These are phyloP conservation scores for Scleroderma citrinum DNA, from an alignment of 768 basidiomycete species.

Conservation along the genomic window DNA sequence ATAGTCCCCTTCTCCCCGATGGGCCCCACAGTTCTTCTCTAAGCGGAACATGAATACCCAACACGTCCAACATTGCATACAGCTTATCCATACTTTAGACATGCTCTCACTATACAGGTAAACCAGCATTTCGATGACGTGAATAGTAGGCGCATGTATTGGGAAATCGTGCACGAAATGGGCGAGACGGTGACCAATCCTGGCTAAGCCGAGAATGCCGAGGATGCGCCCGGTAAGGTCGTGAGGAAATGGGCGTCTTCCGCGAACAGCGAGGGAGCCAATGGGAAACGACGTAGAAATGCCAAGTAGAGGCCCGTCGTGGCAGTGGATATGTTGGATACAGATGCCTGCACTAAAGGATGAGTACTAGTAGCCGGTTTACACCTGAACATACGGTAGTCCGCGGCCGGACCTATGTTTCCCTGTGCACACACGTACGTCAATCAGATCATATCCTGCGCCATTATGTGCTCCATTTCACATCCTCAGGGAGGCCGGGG, in stretches of 20 bases:
- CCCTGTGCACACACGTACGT: conserved; percentile 71
- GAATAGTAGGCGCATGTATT: conserved; percentile 82
- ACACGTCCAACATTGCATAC: conserved; percentile 66
- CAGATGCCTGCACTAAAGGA: conserved; percentile 37
- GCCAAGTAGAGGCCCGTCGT: conserved; percentile 82
- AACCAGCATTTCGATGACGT: conserved; percentile 48
- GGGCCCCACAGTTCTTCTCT: conserved; percentile 64
- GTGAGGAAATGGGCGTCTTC: conserved; percentile 50
- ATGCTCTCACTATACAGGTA: conserved; percentile 69
- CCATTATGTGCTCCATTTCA: conserved; percentile 88
- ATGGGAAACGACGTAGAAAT: conserved; percentile 64
- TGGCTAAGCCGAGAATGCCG: conserved; percentile 72
- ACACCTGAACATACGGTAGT: too few relatives aligned
- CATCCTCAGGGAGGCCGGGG: conserved; percentile 35
- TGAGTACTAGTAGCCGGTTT: too few relatives aligned
- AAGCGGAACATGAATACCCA: conserved; percentile 83
- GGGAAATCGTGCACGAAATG: conserved; percentile 74
- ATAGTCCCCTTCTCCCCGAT: conserved; percentile 74
- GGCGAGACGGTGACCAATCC: conserved; percentile 67
- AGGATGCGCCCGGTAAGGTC: conserved; percentile 66
- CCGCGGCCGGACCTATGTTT: conserved; percentile 19
- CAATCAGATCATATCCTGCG: conserved; percentile 87
- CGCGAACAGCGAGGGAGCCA: conserved; percentile 41
- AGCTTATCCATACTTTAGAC: too few relatives aligned
- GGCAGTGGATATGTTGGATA: conserved; percentile 85